Conservation (phyloP, 2,329 filamentous ascomycete genomes). For the Coniochaeta sp. region DNA sequence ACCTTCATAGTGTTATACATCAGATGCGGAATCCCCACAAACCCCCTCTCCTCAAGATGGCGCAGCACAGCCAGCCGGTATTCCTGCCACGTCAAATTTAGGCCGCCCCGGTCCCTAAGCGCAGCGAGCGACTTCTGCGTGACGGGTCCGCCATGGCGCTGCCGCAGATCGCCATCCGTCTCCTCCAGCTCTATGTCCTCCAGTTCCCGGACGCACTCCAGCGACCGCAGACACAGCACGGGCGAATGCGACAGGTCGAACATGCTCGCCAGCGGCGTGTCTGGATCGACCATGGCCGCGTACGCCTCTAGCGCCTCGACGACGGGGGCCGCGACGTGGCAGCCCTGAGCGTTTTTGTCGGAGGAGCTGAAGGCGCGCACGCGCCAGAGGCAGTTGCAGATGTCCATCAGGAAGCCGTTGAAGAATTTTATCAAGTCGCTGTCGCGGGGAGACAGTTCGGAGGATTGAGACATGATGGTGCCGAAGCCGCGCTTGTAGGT, state of each 20-base stretch:
- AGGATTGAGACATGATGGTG: constrained; percentile 38
- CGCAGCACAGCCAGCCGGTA: constrained; percentile 67
- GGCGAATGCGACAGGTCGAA: constrained; percentile 56
- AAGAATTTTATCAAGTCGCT: constrained; percentile 62
- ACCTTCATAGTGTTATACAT: constrained; percentile 79
- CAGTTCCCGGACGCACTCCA: constrained; percentile 44
- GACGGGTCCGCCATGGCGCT: constrained; percentile 59
- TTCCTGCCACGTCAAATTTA: constrained; percentile 62
- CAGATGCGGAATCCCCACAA: constrained; percentile 59
- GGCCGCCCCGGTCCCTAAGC: constrained; percentile 58
- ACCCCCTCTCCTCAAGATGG: constrained; percentile 56
- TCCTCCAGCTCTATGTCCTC: constrained; percentile 46
- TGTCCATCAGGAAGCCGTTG: constrained; percentile 80
- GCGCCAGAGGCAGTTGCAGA: constrained; percentile 79
- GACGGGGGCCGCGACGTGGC: constrained; percentile 36
- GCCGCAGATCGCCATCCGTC: constrained; percentile 27
- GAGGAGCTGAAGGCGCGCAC: constrained; percentile 58
- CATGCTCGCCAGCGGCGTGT: constrained; percentile 36
- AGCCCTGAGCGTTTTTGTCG: constrained; percentile 56
- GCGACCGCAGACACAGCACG: constrained; percentile 46
- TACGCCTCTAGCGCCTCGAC: constrained; percentile 39
- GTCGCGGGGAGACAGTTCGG: constrained; percentile 36
- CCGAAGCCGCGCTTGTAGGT: constrained; percentile 71
- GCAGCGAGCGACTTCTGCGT: constrained; percentile 57
- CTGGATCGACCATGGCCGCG: constrained; percentile 37